A percentile compares a stretch with the other conserved stretches of the same genome.
Evolutionary conservation across 495 filamentous ascomycete species (phyloP).

Genomic region (Lichenothelia convexa): DNA sequence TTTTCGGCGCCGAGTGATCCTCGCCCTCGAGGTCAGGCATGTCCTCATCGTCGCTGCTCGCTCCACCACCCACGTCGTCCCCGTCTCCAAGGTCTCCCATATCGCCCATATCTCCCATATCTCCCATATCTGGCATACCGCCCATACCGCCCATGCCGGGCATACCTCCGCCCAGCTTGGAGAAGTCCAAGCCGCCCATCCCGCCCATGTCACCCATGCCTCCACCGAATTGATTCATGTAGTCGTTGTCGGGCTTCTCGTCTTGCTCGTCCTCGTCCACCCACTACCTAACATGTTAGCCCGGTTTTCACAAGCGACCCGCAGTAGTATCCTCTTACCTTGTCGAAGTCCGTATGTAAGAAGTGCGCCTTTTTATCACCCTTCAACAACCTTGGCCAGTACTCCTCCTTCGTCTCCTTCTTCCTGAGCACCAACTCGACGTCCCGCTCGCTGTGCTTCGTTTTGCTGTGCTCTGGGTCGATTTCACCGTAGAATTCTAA

Average conservation of each 20-base stretch:
- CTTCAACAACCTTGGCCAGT: conserved; percentile 90
- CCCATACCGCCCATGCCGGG: conserved; percentile 35
- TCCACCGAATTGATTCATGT: conserved; percentile 49
- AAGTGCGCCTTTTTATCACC: conserved; percentile 78
- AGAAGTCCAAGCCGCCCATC: conserved; percentile 69
- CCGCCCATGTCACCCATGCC: conserved; percentile 22
- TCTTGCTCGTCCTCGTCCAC: conserved; percentile 99
- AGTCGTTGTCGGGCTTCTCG: conserved; percentile 55
- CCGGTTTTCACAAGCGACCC: too few species aligned
- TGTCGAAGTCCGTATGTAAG: conserved; percentile 97
- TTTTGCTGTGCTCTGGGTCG: conserved; percentile 61
- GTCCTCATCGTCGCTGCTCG: conserved; percentile 41
- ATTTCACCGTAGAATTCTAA: conserved; percentile 89
- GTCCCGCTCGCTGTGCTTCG: conserved; percentile 65
- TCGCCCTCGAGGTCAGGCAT: conserved; percentile 40
- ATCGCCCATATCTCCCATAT: conserved; percentile 22
- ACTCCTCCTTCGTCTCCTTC: conserved; percentile 82
- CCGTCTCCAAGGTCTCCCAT: conserved; percentile 34
- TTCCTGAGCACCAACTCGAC: conserved; percentile 83
- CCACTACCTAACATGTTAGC: too few species aligned
- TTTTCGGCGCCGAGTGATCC: conserved; percentile 24
- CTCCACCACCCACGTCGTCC: too few species aligned
- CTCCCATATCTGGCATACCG: conserved; percentile 28
- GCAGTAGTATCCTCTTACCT: conserved; percentile 53
- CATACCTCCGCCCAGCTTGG: conserved; percentile 58